Percentiles rank a stretch among this genome's conserved stretches.
Evolutionary conservation across 2,329 filamentous ascomycete species (phyloP).

Genomic region (Fusarium irregulare): DNA sequence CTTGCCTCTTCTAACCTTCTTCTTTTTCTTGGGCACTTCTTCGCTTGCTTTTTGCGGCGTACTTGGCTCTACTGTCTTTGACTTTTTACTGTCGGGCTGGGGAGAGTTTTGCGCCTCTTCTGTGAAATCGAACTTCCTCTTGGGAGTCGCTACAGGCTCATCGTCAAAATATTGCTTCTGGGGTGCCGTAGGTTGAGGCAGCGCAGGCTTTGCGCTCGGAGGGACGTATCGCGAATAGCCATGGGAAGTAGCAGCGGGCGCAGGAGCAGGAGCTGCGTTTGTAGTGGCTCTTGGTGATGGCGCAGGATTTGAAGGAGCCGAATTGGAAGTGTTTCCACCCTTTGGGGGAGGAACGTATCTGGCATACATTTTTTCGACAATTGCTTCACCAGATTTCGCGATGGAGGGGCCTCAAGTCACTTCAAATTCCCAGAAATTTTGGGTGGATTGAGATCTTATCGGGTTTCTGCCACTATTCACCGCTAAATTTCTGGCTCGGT

Average conservation of each 20-base stretch:
- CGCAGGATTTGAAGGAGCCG: background rate
- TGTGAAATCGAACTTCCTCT: conserved; percentile 53
- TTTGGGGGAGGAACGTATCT: conserved; percentile 56
- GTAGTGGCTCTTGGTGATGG: background rate
- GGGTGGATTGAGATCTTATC: conserved; percentile 50
- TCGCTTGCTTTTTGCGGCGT: conserved; percentile 16
- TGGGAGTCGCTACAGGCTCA: conserved; percentile 45
- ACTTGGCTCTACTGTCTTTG: conserved; percentile 42
- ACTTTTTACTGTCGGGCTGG: conserved; percentile 52
- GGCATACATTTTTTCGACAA: conserved; percentile 53
- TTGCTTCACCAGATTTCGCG: conserved; percentile 21
- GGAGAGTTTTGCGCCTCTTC: conserved; percentile 44
- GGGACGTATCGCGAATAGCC: conserved; percentile 57
- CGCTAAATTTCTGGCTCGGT: conserved; percentile 47
- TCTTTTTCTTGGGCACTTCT: conserved; percentile 42
- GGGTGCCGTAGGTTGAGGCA: conserved; percentile 8
- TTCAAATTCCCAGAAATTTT: conserved; percentile 50
- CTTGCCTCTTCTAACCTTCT: conserved; percentile 42
- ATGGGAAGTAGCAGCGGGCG: conserved; percentile 38
- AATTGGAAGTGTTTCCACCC: conserved; percentile 10
- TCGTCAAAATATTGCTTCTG: conserved; percentile 48
- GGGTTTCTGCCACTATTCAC: conserved; percentile 52
- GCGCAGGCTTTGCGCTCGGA: conserved; percentile 47
- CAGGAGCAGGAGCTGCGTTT: background rate
- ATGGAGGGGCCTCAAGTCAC: conserved; percentile 28